Percentiles rank a stretch among this genome's conserved stretches.
These are phyloP conservation scores for Striga hermonthica DNA, from an alignment of 305 asterid species.

Conservation along the genomic window DNA sequence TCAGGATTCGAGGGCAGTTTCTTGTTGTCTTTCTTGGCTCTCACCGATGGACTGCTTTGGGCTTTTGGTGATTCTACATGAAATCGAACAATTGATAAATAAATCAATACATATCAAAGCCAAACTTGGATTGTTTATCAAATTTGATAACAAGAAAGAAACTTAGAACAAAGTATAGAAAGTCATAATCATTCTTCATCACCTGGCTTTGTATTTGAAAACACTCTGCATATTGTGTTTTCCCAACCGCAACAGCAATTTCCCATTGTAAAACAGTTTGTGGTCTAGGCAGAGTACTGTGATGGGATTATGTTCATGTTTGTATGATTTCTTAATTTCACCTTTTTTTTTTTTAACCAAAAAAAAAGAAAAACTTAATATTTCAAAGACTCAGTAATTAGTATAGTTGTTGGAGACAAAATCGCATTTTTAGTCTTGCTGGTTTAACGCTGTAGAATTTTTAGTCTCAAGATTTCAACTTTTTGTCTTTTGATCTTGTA, in stretches of 20 bases:
- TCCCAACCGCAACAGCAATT: conserved; percentile 64
- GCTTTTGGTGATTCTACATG: conserved; percentile 49
- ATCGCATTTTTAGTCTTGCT: too few species aligned
- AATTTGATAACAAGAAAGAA: background rate
- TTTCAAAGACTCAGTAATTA: too few species aligned
- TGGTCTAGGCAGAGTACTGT: too few species aligned
- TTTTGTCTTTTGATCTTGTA: too few species aligned
- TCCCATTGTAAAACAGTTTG: conserved; percentile 58
- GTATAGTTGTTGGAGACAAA: too few species aligned
- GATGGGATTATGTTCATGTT: too few species aligned
- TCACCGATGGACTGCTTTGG: conserved; percentile 41
- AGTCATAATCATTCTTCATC: conserved; percentile 25
- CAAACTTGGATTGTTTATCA: background rate
- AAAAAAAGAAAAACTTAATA: too few species aligned
- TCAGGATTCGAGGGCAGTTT: conserved; percentile 67
- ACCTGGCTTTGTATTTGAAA: conserved; percentile 74
- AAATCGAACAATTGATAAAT: background rate
- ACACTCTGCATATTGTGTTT: conserved; percentile 51
- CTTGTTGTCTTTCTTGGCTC: conserved; percentile 38
- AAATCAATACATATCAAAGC: background rate
- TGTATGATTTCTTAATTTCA: too few species aligned
- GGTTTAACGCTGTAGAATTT: too few species aligned
- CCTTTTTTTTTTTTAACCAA: too few species aligned
- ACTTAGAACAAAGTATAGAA: background rate
- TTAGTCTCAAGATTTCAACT: too few species aligned